Conservation (phyloP, 441 rosid genomes). For the Hura crepitans region DNA sequence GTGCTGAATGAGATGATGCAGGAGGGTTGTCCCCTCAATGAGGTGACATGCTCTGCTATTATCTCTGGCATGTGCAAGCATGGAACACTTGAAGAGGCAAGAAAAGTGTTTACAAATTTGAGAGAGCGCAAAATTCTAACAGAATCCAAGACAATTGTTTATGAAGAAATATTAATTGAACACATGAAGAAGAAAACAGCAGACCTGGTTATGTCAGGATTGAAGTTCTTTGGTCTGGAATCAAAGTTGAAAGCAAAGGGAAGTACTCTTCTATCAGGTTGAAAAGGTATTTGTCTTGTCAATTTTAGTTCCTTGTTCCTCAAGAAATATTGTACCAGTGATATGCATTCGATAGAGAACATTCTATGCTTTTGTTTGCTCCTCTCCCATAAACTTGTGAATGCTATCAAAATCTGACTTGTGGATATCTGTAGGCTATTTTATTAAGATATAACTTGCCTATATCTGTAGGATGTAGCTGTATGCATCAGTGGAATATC, state of each 20-base stretch:
- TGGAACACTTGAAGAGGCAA: slow-evolving; percentile 69
- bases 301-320: neutral
- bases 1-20: slow-evolving; percentile 72
- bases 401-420: neutral
- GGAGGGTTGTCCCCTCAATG: slow-evolving; percentile 54
- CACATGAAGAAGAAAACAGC: slow-evolving; percentile 83
- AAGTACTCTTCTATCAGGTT: slow-evolving; percentile 44
- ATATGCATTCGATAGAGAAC: neutral
- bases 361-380: neutral
- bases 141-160: slow-evolving; percentile 62
- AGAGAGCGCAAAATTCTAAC: slow-evolving; percentile 44
- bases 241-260: slow-evolving; percentile 74
- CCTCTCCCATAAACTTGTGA: neutral
- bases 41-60: slow-evolving; percentile 56
- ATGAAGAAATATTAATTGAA: slow-evolving; percentile 71
- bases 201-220: slow-evolving; percentile 63
- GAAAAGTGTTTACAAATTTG: slow-evolving; percentile 62
- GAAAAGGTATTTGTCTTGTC: slow-evolving; percentile 10
- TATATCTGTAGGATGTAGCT: neutral
- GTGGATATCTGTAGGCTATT: no score
- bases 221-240: slow-evolving; percentile 82
- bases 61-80: slow-evolving; percentile 73
- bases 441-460: no score
- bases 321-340: neutral
- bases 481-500: neutral